These are phyloP conservation scores for Zancudomyces culisetae DNA, from an alignment of 371 early-diverging fungal genomes.

Conservation along the genomic window DNA sequence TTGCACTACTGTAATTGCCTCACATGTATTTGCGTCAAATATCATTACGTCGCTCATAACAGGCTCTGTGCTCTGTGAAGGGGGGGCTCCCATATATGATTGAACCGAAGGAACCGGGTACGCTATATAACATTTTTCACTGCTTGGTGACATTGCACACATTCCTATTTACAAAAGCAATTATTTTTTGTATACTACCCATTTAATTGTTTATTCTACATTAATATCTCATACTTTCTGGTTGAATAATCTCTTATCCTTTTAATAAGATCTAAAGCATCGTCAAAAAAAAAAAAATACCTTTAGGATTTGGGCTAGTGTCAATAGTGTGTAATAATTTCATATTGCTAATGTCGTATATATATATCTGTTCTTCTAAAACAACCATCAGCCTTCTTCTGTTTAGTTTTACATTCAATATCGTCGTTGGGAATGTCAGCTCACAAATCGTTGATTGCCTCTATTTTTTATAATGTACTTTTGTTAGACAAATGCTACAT, in stretches of 20 bases:
- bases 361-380: slow-evolving; percentile 73
- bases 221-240: no score
- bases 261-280: no score
- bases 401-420: slow-evolving; percentile 87
- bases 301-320: slow-evolving; percentile 69
- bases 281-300: no score
- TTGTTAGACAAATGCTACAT: slow-evolving; percentile 9
- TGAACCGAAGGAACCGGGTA: slow-evolving; percentile 53
- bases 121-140: slow-evolving; percentile 82
- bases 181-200: no score
- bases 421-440: slow-evolving; percentile 74
- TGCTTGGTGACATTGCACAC: slow-evolving; percentile 80
- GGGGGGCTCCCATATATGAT: slow-evolving; percentile 4
- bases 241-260: no score
- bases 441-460: slow-evolving; percentile 91
- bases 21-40: slow-evolving; percentile 66
- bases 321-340: slow-evolving; percentile 86
- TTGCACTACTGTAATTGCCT: slow-evolving; percentile 73
- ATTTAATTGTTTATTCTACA: no score
- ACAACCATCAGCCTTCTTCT: slow-evolving; percentile 76
- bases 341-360: slow-evolving; percentile 94
- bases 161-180: no score
- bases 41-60: slow-evolving; percentile 65
- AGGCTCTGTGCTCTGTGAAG: slow-evolving; percentile 5
- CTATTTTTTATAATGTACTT: slow-evolving; percentile 8